Evolutionary conservation across 441 rosid species (phyloP).

Genomic region (Adansonia gregorii): DNA sequence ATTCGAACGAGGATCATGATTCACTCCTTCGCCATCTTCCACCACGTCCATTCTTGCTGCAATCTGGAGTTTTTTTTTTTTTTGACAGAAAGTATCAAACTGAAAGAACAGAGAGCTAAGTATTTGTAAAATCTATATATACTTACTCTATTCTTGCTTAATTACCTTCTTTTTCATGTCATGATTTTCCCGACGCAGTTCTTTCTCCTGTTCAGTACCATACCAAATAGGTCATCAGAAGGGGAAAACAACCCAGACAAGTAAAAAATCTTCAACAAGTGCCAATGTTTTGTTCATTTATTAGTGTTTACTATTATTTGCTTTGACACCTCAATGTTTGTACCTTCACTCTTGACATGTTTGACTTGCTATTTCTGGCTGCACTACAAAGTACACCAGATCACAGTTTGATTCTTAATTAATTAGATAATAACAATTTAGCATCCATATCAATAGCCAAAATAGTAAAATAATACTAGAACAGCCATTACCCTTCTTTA

Average conservation of each 20-base stretch:
- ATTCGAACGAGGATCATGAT: not conserved
- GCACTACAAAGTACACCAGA: not conserved
- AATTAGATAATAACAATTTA: too few species aligned
- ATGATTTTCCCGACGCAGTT: constrained; percentile 17
- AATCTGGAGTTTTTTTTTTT: not conserved
- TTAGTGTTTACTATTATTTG: not conserved
- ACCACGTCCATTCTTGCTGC: not conserved
- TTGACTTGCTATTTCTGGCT: not conserved
- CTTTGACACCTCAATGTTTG: too few species aligned
- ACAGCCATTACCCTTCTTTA: not conserved
- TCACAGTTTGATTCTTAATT: not conserved
- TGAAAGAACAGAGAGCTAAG: not conserved
- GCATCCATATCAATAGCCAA: too few species aligned
- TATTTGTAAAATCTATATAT: not conserved
- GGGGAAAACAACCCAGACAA: not conserved
- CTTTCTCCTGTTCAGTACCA: constrained; percentile 24
- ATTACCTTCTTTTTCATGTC: constrained; percentile 22
- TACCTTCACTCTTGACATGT: not conserved
- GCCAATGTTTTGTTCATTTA: not conserved
- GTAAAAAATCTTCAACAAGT: not conserved
- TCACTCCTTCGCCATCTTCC: not conserved
- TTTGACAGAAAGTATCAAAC: not conserved
- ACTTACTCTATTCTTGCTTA: not conserved
- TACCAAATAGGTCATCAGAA: not conserved
- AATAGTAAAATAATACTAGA: too few species aligned